Evolutionary conservation across 169 alveolate genomes (phyloP), one percentile per base, ranked within the genome.

Genomic region (Toxoplasma gondii): DNA sequence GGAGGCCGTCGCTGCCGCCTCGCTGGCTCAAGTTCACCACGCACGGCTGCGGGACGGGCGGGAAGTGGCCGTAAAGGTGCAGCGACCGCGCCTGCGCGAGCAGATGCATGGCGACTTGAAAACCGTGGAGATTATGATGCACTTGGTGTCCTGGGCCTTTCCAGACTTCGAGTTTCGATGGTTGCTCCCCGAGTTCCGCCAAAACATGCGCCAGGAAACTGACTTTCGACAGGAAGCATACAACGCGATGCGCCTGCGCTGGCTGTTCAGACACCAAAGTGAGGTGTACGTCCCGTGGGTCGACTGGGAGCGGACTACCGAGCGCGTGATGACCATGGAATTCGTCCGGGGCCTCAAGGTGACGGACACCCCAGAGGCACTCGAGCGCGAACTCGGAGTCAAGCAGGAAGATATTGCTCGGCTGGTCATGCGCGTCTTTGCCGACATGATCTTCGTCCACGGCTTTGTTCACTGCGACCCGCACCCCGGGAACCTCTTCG

Each of bases 391-490:
- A 0, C 36, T 94, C 31, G 34, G 24, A 29, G 53, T 58, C 39
- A 94, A 97, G 70, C 84, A 95, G 27, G 93, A 88, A 44, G 88
- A 94, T 39, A 45, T 97, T 0, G 95, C 98, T 41, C 83, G 90
- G n/a, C 69, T 95, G 0, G 83, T 96, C 0, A 88, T 96, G 27
- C 91, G 91, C 54, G 96, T 97, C 74, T 97, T 97, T 91, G 96
- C 96, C 64, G 97, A 97, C 36, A 96, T 97, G 97, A 95, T 97
- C 43, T 96, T 93, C 92, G 92, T 95, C 22, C 93, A 95, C 80
- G 98, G 98, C 7, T 95, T 97, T 74, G 97, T 97, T 0, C 98
- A 97, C 94, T 95, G 97, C 44, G 98, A 97, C 78, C 98, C 98
- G n/a, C 98, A 97, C 92, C 98, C 98, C 49, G 98, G 98, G 1